Percentiles rank a stretch among this genome's conserved stretches.
Evolutionary conservation across 257 asterid genomes (phyloP).

Genomic region (Forsythia suspensa): DNA sequence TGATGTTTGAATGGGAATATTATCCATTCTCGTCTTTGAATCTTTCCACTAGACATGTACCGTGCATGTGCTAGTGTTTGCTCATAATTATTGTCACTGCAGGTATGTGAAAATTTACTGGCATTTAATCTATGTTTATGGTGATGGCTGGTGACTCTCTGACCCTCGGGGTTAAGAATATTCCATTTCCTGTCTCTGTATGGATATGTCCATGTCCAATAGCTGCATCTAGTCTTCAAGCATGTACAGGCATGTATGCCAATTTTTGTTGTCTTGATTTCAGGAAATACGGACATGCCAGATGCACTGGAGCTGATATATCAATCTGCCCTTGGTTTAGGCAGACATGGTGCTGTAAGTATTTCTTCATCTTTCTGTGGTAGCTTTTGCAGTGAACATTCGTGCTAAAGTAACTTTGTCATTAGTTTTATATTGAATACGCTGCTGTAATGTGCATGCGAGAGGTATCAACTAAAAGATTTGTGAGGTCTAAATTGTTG

Average conservation of each 20-base stretch:
- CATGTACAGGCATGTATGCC: background rate
- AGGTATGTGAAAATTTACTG: background rate
- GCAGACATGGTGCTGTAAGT: constrained; percentile 83
- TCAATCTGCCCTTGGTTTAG: constrained; percentile 76
- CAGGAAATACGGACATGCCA: constrained; percentile 83
- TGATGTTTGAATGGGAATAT: background rate
- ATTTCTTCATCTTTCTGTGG: constrained; percentile 21
- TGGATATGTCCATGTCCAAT: background rate
- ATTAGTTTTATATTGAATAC: background rate
- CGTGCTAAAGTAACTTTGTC: background rate
- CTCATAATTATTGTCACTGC: constrained; percentile 1
- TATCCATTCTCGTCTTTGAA: background rate
- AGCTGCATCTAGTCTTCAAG: constrained; percentile 11
- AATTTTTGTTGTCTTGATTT: constrained; percentile 17
- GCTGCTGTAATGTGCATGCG: background rate
- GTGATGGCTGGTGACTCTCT: background rate
- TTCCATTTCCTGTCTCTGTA: constrained; percentile 8
- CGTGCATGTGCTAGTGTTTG: background rate
- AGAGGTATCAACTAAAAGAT: background rate
- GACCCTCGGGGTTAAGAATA: constrained; percentile 3
- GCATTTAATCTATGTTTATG: background rate
- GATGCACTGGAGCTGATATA: constrained; percentile 89
- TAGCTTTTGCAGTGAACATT: constrained; percentile 12
- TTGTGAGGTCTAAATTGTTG: background rate
- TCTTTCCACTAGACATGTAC: background rate